Conservation (phyloP, 257 asterid genomes). For the Solanum microdontum region DNA sequence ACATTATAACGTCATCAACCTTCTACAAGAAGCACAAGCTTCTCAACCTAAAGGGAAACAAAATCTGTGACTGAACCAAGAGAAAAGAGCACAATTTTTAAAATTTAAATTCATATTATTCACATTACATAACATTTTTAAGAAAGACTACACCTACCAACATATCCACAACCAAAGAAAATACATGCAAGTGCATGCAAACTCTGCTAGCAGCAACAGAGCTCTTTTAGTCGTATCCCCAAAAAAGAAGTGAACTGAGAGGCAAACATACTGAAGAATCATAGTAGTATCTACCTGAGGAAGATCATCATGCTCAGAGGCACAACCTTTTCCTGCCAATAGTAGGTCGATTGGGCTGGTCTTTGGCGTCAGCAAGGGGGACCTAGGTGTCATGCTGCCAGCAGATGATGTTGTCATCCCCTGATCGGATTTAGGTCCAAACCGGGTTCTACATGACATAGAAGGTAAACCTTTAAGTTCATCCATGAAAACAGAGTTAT, state of each 20-base stretch:
- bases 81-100: not conserved
- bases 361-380: constrained; percentile 87
- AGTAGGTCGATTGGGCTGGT: constrained; percentile 76
- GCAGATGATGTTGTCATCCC: constrained; percentile 98
- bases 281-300: constrained; percentile 64
- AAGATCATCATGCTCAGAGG: constrained; percentile 87
- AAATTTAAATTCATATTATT: not conserved
- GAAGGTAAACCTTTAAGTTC: constrained; percentile 77
- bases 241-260: not conserved
- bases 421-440: constrained; percentile 95
- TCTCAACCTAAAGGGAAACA: not conserved
- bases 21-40: not conserved
- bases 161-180: not conserved
- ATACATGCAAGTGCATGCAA: not conserved
- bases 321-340: constrained; percentile 80
- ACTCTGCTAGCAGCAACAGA: not conserved
- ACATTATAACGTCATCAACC: not conserved
- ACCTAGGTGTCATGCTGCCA: constrained; percentile 96
- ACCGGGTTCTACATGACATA: constrained; percentile 85
- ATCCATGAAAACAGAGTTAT: constrained; percentile 57
- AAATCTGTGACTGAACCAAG: not conserved
- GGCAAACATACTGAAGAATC: not conserved
- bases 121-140: not conserved
- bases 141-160: not conserved
- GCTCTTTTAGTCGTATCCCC: not conserved